Conservation (phyloP, 108 stramenopile species). For the Parietichytrium sp. region DNA sequence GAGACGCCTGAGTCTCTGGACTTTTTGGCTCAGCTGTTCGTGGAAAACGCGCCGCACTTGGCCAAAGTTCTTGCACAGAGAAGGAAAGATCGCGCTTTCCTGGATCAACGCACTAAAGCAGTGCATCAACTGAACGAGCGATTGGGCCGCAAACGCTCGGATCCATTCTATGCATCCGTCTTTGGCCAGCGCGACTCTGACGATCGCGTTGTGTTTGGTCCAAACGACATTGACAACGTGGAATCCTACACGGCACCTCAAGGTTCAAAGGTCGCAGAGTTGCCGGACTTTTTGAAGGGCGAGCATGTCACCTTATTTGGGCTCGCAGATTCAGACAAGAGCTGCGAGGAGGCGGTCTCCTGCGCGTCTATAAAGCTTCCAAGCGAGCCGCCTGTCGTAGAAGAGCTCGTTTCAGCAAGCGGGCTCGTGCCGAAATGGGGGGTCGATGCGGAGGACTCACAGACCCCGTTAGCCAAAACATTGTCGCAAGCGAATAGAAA, state of each 20-base stretch:
- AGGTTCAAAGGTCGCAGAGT: background rate
- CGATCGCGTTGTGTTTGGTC: slow-evolving; percentile 13
- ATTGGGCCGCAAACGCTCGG: background rate
- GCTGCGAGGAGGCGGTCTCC: background rate
- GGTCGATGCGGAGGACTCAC: slow-evolving; percentile 28
- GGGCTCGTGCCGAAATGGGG: background rate
- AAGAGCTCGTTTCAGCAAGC: background rate
- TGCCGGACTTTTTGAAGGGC: slow-evolving; percentile 25
- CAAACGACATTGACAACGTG: background rate
- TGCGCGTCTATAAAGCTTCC: background rate
- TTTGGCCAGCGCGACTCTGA: slow-evolving; percentile 31
- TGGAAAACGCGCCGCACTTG: no score
- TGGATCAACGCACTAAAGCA: slow-evolving; percentile 4
- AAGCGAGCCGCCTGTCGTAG: background rate
- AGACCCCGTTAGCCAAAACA: background rate
- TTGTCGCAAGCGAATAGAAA: background rate
- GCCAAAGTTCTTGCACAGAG: slow-evolving; percentile 12
- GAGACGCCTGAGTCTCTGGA: no score
- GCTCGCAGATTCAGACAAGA: background rate
- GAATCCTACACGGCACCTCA: background rate
- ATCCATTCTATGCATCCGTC: background rate
- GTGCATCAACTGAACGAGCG: background rate
- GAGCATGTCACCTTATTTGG: slow-evolving; percentile 27
- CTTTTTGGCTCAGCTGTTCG: no score
- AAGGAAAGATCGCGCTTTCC: slow-evolving; percentile 1